Evolutionary conservation across 306 rosid genomes (phyloP).

Genomic region (Echinosophora koreensis): DNA sequence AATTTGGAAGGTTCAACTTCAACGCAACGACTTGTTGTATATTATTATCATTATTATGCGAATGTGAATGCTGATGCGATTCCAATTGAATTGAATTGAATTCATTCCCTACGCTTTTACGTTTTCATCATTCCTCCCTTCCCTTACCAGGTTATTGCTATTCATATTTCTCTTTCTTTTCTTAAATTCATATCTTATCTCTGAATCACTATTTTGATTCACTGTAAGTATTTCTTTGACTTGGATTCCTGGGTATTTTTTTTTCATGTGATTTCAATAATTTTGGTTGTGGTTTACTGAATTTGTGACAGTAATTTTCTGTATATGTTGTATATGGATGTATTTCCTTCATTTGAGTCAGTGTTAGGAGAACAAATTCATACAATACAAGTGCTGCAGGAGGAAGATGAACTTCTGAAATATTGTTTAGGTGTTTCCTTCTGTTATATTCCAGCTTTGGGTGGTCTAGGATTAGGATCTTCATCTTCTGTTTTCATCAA

Average conservation of each 20-base stretch:
- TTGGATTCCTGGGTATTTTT: not conserved
- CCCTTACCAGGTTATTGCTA: not conserved
- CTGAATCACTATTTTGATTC: not conserved
- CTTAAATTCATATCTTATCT: not conserved
- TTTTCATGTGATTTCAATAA: not conserved
- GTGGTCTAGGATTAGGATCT: constrained; percentile 22
- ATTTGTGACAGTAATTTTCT: not conserved
- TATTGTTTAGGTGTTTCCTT: constrained; percentile 6
- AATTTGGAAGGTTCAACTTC: no score
- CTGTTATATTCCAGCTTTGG: constrained; percentile 2
- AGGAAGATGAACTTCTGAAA: constrained; percentile 24
- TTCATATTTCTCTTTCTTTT: not conserved
- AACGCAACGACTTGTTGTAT: no score
- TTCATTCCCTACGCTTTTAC: no score
- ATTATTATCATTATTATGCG: no score
- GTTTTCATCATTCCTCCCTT: no score
- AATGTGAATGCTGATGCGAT: no score
- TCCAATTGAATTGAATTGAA: no score
- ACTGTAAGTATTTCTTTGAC: not conserved
- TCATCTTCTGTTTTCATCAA: constrained; percentile 26
- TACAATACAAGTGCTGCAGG: not conserved
- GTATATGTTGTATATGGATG: not conserved
- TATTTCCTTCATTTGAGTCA: constrained; percentile 11
- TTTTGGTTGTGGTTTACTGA: constrained; percentile 12
- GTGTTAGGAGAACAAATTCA: not conserved